Evolutionary conservation across 208 protist genomes (phyloP), one percentile per base, ranked within the genome.

Genomic region (Acanthamoeba quina): DNA sequence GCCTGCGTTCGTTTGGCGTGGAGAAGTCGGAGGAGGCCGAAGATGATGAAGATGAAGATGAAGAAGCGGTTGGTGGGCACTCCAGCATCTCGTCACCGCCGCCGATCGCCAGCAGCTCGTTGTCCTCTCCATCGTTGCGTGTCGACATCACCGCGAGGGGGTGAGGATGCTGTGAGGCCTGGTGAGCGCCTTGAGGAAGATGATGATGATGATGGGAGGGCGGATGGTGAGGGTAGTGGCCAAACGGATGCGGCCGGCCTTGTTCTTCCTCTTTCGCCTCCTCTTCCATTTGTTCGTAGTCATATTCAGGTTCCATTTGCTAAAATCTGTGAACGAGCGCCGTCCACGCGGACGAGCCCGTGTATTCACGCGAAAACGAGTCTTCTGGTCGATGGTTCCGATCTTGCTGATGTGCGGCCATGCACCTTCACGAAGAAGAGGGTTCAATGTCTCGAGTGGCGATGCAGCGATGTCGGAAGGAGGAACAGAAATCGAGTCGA

Each of bases 281-380:
- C 70, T 78, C 41, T 2, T 49, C 70, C 70, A 78, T 78, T n/a
- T 19, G 70, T 78, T 78, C 70, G 15, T 78, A 34, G 37, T 78
- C 29, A 34, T 78, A 78, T 78, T 78, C 70, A 11, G 70, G 70
- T 49, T 78, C 70, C 70, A 78, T 78, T 15, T 49, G 29, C 11
- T 5, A 34, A 70, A 70, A 70, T 70, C 62, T 17, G 10, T 17
- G n/a, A 70, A 70, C 9, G 62, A 37, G 62, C 13, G 19, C n/a
- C 19, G 56, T n/a, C 10, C 21, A 62, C 66, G 66, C 29, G 66
- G 66, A 41, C 29, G 66, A 9, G 66, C n/a, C 66, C 66, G 66
- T 74, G 66, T 74, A 74, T 74, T 74, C 66, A 41, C 66, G 66
- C 17, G 66, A 74, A 74, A 74, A 37, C 34, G 66, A 41, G 6